Conservation (phyloP, 2,329 filamentous ascomycete species). For the Calonectria henricotiae region DNA sequence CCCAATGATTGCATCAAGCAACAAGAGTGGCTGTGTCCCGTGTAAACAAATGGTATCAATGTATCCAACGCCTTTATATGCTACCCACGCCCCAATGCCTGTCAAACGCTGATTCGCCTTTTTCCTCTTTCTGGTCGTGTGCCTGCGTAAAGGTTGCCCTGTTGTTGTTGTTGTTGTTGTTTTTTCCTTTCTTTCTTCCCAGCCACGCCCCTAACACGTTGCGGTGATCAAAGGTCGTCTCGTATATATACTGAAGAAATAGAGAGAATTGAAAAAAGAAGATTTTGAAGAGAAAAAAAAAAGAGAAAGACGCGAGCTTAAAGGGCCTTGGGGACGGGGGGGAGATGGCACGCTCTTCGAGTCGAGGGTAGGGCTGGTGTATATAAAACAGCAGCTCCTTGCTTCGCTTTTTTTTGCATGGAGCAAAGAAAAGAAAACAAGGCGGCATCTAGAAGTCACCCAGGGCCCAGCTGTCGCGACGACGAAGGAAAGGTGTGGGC, state of each 20-base stretch:
- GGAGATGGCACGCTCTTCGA: background rate
- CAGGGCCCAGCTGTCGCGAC: conserved; percentile 50
- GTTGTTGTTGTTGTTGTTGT: background rate
- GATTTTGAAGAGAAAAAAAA: conserved; percentile 5
- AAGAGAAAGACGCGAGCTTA: conserved; percentile 26
- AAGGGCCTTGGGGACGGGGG: conserved; percentile 18
- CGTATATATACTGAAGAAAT: conserved; percentile 44
- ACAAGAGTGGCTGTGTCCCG: conserved; percentile 4
- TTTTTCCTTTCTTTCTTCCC: background rate
- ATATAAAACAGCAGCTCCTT: background rate
- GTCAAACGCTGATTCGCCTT: conserved; percentile 15
- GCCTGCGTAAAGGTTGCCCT: conserved; percentile 6
- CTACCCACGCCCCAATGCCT: conserved; percentile 45
- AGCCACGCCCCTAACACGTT: conserved; percentile 21
- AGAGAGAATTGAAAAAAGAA: conserved; percentile 40
- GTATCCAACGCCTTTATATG: conserved; percentile 54
- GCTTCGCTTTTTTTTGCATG: background rate
- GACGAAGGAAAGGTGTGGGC: conserved; percentile 47
- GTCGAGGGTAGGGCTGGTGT: background rate
- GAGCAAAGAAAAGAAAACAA: background rate
- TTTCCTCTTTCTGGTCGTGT: conserved; percentile 13
- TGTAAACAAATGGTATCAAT: conserved; percentile 50
- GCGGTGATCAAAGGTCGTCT: conserved; percentile 30
- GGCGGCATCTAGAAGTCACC: conserved; percentile 43
- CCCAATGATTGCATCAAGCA: conserved; percentile 25